These are phyloP conservation scores for Naematelia aurantialba DNA, from an alignment of 768 basidiomycete genomes.

Conservation along the genomic window DNA sequence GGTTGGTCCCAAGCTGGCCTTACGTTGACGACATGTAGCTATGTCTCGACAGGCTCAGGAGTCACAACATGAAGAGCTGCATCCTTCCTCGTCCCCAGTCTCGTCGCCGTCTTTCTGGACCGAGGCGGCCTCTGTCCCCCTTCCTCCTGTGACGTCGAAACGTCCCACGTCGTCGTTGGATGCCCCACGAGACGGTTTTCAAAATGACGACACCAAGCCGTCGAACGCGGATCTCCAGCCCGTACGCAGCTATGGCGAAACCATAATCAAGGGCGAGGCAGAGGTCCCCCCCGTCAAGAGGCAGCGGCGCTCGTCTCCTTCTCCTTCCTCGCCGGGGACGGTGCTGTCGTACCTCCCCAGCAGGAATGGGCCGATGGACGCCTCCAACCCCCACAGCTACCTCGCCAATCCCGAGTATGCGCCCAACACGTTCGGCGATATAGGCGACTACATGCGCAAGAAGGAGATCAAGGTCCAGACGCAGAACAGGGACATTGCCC, in stretches of 20 bases:
- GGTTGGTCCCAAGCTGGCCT: background rate
- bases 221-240: background rate
- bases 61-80: background rate
- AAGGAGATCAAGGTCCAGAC: constrained; percentile 77
- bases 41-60: background rate
- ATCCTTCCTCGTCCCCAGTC: constrained; percentile 32
- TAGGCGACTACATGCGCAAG: constrained; percentile 81
- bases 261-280: background rate
- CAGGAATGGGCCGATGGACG: constrained; percentile 23
- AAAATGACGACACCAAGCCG: background rate
- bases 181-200: no score
- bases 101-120: constrained; percentile 42
- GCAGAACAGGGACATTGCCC: constrained; percentile 49
- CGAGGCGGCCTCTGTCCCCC: constrained; percentile 22
- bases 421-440: constrained; percentile 72
- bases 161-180: background rate
- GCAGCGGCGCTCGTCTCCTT: background rate
- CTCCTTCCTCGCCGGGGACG: constrained; percentile 20
- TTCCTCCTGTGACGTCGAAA: constrained; percentile 10
- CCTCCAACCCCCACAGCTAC: constrained; percentile 31
- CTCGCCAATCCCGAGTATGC: constrained; percentile 58
- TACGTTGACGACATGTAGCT: background rate
- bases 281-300: constrained; percentile 8
- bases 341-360: constrained; percentile 38
- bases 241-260: constrained; percentile 2